Base-by-base conservation (phyloP, 2,329 filamentous ascomycete species). In the Ophiocordyceps camponoti-floridani region DNA sequence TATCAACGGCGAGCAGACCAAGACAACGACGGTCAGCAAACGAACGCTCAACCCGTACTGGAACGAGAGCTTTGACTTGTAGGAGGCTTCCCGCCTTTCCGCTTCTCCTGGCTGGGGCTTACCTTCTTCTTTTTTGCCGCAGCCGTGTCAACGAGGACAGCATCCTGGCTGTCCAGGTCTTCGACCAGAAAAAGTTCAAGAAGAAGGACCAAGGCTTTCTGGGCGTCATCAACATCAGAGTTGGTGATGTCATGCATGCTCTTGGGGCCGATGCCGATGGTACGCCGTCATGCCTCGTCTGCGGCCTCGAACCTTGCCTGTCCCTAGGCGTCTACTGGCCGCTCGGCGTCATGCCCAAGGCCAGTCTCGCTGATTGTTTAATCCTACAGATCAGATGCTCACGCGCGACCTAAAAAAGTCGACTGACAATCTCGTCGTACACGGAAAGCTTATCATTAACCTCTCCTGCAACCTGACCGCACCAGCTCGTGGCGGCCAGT, bases 161-260 rank as follows among this genome's bases (percentile, higher is more conserved):
- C 62, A 95, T 98, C 57, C 73, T 98, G 42, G 91, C 91, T 8
- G 88, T 98, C 42, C 91, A 98, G 61, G 94, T 98, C 45, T 98
- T 98, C 60, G 91, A 98, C 64, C 91, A 98, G 66, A 95, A 95
- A 71, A 98, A 98, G 68, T 98, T 98, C 69, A 98, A 98, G 73
- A 98, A 98, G 77, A 98, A 96, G 86, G 91, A 98, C 55, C 91
- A 98, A 62, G 91, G 91, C 9, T 98, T 98, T 59, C 72, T 98
- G 7, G 91, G 91, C 47, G 91, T 98, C 45, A 95, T 98, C 58
- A 98, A 98, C 61, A 83, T 98, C 55, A 82, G 88, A 47, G 82
- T 98, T 53, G 91, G 91, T 55, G 88, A 93, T 70, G 83, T 91
- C 37, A 86, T 98, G 54, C 58, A 60, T 27, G 89, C 95, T 60